Conservation (phyloP, 129 eudicot genomes). For the Ambrosia trifida region DNA sequence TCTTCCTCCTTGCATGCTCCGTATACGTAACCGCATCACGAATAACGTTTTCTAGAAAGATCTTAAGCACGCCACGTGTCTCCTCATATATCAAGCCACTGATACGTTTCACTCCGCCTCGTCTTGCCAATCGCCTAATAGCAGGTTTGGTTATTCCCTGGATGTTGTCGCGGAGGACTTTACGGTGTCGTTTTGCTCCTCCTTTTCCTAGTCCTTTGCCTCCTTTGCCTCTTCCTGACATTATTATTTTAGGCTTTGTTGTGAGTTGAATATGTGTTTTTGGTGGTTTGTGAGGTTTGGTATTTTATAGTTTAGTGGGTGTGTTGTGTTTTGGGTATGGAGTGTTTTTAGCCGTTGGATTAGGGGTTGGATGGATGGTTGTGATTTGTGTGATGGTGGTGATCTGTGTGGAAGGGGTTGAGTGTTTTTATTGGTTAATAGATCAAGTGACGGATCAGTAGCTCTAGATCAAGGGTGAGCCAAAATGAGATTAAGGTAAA, state of each 20-base stretch:
- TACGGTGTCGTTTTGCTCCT: slow-evolving; percentile 28
- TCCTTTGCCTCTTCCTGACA: slow-evolving; percentile 25
- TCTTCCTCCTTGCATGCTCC: not conserved
- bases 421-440: slow-evolving; percentile 12
- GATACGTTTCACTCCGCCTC: slow-evolving; percentile 21
- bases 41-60: slow-evolving; percentile 6
- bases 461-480: not conserved
- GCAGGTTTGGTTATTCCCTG: slow-evolving; percentile 21
- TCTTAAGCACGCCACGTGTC: slow-evolving; percentile 7
- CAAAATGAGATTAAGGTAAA: too few species aligned
- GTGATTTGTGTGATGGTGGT: not conserved
- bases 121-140: slow-evolving; percentile 11
- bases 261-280: too few species aligned
- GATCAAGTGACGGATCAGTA: not conserved
- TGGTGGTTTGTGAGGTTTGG: not conserved
- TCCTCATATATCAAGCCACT: slow-evolving; percentile 19
- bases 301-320: not conserved
- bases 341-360: slow-evolving; percentile 3
- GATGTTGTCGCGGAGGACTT: slow-evolving; percentile 23
- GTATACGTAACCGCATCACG: slow-evolving; percentile 4
- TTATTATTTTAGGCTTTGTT: not conserved
- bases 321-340: not conserved
- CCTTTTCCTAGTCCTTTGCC: slow-evolving; percentile 23
- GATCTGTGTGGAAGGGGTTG: not conserved
- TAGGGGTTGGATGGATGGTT: not conserved